phyloP scores from a whole-genome alignment of 352 stramenopile genomes.

The Phytophthora ohioensis region DNA sequence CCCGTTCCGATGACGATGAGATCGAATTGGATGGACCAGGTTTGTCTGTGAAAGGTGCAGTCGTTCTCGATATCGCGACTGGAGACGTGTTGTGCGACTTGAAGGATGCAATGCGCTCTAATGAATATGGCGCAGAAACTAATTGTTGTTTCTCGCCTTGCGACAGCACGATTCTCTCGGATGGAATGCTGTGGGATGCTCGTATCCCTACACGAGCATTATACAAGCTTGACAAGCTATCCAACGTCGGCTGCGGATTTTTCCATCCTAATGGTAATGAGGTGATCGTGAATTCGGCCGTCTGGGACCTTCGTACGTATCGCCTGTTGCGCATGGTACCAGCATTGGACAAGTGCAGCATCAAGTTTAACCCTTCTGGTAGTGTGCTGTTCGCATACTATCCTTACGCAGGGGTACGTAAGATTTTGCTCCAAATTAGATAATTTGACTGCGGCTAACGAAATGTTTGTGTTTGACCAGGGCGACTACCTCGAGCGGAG shows the following conservation, averaged over 20 bases:
- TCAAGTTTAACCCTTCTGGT: constrained; percentile 77
- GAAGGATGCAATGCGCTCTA: constrained; percentile 68
- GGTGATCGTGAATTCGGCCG: constrained; percentile 89
- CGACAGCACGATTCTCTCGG: constrained; percentile 79
- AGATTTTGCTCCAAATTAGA: constrained; percentile 1
- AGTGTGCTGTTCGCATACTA: constrained; percentile 88
- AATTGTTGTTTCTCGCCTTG: constrained; percentile 83
- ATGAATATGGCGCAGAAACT: constrained; percentile 79
- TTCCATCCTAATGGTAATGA: constrained; percentile 92
- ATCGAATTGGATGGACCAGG: constrained; percentile 39
- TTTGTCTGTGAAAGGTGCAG: constrained; percentile 51
- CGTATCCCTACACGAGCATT: constrained; percentile 73
- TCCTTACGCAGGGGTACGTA: constrained; percentile 68
- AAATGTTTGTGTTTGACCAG: constrained; percentile 32
- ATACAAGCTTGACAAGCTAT: constrained; percentile 92
- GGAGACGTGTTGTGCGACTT: constrained; percentile 69
- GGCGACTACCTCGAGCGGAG: constrained; percentile 64
- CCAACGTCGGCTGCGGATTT: constrained; percentile 81
- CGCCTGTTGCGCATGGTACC: constrained; percentile 86
- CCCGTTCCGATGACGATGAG: constrained; percentile 44
- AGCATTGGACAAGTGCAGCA: constrained; percentile 84
- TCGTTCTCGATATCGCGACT: constrained; percentile 79
- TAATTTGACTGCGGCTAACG: constrained; percentile 10
- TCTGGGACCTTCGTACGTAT: constrained; percentile 92
- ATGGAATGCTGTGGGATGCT: constrained; percentile 86